phyloP scores from a whole-genome alignment of 345 rosid genomes.

The Durio zibethinus region DNA sequence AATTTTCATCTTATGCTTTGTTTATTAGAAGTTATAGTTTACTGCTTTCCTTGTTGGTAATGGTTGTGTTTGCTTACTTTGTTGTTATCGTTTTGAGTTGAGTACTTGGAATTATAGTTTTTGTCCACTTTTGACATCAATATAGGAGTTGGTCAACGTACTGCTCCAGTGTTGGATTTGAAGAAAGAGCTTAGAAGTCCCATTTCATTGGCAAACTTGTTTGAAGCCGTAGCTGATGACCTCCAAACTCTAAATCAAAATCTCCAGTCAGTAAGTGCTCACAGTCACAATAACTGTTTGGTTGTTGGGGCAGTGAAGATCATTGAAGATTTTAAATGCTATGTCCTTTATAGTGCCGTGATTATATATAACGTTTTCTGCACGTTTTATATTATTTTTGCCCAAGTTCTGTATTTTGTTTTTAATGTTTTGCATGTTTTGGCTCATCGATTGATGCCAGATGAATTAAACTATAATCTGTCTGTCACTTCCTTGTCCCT shows the following conservation, averaged over 20 bases:
- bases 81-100: not conserved
- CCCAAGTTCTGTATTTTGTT: not conserved
- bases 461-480: not conserved
- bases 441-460: not conserved
- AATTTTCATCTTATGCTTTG: not conserved
- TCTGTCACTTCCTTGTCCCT: not conserved
- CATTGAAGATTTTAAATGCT: not conserved
- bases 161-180: conserved; percentile 45
- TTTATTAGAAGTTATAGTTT: not conserved
- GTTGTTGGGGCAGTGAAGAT: not conserved
- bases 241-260: conserved; percentile 74
- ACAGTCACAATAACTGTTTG: not conserved
- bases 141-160: conserved; percentile 47
- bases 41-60: not conserved
- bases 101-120: not conserved
- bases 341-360: not conserved
- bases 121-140: conserved; percentile 12
- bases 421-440: not conserved
- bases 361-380: not conserved
- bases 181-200: conserved; percentile 48
- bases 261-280: conserved; percentile 74
- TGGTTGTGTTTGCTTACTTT: not conserved
- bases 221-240: conserved; percentile 85
- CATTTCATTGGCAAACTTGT: conserved; percentile 54
- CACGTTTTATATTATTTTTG: not conserved